Percentiles rank a stretch among this genome's conserved stretches.
phyloP scores from a whole-genome alignment of 192 early-diverging fungal species.

The Geranomyces variabilis region DNA sequence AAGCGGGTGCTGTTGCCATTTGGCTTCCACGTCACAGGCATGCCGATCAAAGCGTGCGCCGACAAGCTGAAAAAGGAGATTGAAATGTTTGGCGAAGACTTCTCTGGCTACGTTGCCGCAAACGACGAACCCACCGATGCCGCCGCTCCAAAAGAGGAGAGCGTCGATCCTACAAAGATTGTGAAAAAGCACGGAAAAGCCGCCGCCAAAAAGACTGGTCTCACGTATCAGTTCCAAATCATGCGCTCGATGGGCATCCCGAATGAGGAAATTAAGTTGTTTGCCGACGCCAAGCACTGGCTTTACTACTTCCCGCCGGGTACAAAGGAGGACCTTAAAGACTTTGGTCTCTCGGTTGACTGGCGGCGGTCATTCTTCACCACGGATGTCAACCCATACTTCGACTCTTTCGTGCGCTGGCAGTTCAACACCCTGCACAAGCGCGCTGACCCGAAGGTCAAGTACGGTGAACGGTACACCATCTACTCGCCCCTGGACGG shows the following conservation, averaged over 20 bases:
- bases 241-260: conserved; percentile 88
- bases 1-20: conserved; percentile 92
- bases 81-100: conserved; percentile 79
- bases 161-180: conserved; percentile 64
- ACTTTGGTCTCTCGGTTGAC: conserved; percentile 72
- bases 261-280: conserved; percentile 87
- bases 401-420: conserved; percentile 97
- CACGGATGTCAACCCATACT: conserved; percentile 97
- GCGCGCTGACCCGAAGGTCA: conserved; percentile 71
- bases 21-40: conserved; percentile 98
- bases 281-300: conserved; percentile 91
- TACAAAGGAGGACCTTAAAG: conserved; percentile 78
- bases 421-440: conserved; percentile 89
- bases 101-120: conserved; percentile 50
- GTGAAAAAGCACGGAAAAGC: conserved; percentile 82
- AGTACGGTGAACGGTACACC: conserved; percentile 95
- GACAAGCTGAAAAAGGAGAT: conserved; percentile 86
- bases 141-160: conserved; percentile 21
- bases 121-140: neutral
- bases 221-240: conserved; percentile 96
- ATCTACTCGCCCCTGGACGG: conserved; percentile 94
- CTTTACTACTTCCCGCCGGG: conserved; percentile 91
- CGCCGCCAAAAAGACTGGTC: conserved; percentile 79
- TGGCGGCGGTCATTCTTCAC: conserved; percentile 98
- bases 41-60: conserved; percentile 97